phyloP scores from a whole-genome alignment of 441 rosid genomes.

The Oxalis stricta region DNA sequence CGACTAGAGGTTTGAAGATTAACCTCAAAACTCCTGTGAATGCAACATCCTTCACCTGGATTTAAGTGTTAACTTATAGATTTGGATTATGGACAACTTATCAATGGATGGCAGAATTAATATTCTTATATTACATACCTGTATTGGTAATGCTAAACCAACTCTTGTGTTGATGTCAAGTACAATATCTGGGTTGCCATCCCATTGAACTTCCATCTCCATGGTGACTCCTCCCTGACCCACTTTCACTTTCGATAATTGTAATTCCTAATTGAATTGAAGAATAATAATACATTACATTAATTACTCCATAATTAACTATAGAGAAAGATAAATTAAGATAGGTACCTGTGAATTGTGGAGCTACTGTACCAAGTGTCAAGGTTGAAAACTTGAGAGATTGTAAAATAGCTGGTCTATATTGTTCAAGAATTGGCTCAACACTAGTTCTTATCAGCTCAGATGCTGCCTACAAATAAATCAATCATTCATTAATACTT shows the following conservation, averaged over 20 bases:
- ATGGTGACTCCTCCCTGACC: constrained; percentile 39
- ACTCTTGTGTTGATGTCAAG: constrained; percentile 60
- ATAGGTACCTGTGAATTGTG: constrained; percentile 74
- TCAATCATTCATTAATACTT: neutral
- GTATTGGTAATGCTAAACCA: constrained; percentile 65
- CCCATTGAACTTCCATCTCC: constrained; percentile 96
- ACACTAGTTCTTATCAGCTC: constrained; percentile 59
- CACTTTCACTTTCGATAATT: constrained; percentile 47
- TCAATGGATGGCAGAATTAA: no score
- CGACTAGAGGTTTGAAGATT: constrained; percentile 75
- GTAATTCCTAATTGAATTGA: constrained; percentile 68
- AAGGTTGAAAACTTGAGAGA: constrained; percentile 75
- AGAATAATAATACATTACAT: no score
- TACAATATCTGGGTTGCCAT: constrained; percentile 70
- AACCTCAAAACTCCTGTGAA: constrained; percentile 91
- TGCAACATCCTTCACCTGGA: constrained; percentile 74
- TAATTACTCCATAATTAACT: no score
- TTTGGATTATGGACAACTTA: no score
- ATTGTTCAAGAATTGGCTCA: constrained; percentile 82
- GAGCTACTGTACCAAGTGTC: constrained; percentile 90
- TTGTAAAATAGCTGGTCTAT: constrained; percentile 57
- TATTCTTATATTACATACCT: no score
- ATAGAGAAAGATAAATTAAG: no score
- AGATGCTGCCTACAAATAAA: constrained; percentile 64
- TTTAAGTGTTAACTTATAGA: constrained; percentile 7